Conservation (phyloP, 805 yeast species). For the Wickerhamomyces bovis region DNA sequence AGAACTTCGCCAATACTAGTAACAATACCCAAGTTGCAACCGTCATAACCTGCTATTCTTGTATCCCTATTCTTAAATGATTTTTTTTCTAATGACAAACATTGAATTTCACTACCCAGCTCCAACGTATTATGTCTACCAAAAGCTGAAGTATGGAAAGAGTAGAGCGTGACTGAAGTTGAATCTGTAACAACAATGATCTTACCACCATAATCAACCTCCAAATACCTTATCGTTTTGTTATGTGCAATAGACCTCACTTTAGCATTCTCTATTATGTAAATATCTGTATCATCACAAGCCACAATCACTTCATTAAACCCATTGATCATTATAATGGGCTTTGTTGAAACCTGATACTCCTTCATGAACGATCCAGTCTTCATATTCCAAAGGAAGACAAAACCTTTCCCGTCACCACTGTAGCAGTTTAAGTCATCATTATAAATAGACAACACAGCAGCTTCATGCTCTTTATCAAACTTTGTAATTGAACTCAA, state of each 20-base stretch:
- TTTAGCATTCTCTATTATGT: constrained; percentile 5
- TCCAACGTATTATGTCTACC: constrained; percentile 7
- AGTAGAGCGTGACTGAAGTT: constrained; percentile 4
- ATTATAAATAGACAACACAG: constrained; percentile 11
- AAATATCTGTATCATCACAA: constrained; percentile 1
- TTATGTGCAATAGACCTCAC: constrained; percentile 3
- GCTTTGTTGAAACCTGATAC: constrained; percentile 3
- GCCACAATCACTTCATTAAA: constrained; percentile 7
- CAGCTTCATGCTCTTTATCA: constrained; percentile 3
- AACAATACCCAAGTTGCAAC: constrained; percentile 19
- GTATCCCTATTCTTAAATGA: background rate
- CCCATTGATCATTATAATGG: constrained; percentile 10
- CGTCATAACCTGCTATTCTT: constrained; percentile 23
- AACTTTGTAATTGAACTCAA: constrained; percentile 9
- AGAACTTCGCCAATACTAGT: constrained; percentile 8
- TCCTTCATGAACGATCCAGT: constrained; percentile 3
- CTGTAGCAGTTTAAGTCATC: constrained; percentile 15
- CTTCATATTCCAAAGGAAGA: constrained; percentile 16
- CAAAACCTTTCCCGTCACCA: constrained; percentile 18
- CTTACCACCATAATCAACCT: constrained; percentile 22
- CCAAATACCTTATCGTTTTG: constrained; percentile 7
- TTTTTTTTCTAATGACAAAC: constrained; percentile 14
- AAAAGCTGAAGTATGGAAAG: constrained; percentile 9
- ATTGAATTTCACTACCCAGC: constrained; percentile 4
- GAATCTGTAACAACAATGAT: constrained; percentile 9